Percentiles rank a stretch among this genome's conserved stretches.
Evolutionary conservation across 805 yeast species (phyloP).

Genomic region (Teunomyces aglyptinius): DNA sequence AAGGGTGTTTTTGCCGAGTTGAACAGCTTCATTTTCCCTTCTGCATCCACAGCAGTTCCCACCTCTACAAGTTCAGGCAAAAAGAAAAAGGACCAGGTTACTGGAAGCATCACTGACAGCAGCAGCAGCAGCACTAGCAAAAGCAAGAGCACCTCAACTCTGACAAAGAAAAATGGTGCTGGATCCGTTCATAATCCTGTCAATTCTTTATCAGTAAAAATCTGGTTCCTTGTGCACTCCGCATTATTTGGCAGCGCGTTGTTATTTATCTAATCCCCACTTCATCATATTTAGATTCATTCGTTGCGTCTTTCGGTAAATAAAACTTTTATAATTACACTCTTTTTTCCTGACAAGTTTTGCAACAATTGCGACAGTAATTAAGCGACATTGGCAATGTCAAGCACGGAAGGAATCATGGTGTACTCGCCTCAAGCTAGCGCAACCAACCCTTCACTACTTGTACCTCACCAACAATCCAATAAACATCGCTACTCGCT

Average conservation of each 20-base stretch:
- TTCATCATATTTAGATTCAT: background rate
- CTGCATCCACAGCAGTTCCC: slow-evolving; percentile 12
- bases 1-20: slow-evolving; percentile 38
- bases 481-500: background rate
- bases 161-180: slow-evolving; percentile 1
- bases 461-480: background rate
- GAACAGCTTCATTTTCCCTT: slow-evolving; percentile 25
- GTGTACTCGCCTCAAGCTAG: background rate
- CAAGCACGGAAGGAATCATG: no score
- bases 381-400: no score
- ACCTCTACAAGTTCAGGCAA: slow-evolving; percentile 9
- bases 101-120: slow-evolving; percentile 3
- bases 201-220: slow-evolving; percentile 7
- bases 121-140: background rate
- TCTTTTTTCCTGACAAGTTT: background rate
- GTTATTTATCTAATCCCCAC: slow-evolving; percentile 11
- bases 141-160: background rate
- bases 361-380: background rate
- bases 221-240: slow-evolving; percentile 18
- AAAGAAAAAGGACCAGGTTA: slow-evolving; percentile 7
- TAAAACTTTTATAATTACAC: background rate
- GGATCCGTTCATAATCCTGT: slow-evolving; percentile 1
- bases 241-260: slow-evolving; percentile 22
- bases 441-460: background rate
- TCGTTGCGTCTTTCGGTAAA: background rate